Evolutionary conservation across 176 grass and related monocot species (phyloP).

Genomic region (Phyllostachys edulis): DNA sequence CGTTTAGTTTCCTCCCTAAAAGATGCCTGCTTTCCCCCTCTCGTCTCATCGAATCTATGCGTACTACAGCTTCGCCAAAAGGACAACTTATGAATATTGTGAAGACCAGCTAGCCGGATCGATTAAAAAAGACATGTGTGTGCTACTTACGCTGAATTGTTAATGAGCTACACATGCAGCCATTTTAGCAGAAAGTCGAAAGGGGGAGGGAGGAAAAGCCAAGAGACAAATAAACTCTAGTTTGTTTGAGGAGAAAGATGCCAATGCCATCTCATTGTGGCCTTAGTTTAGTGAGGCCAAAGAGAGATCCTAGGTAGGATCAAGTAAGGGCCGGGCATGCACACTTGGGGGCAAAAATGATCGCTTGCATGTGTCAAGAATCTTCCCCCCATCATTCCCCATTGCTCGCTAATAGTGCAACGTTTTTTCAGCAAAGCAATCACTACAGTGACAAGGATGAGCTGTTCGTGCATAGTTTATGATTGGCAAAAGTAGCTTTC

Average conservation of each 20-base stretch:
- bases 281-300: conserved; percentile 34
- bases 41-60: conserved; percentile 40
- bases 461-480: conserved; percentile 51
- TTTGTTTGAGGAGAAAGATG: conserved; percentile 30
- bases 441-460: conserved; percentile 40
- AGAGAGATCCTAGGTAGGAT: conserved; percentile 42
- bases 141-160: conserved; percentile 42
- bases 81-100: conserved; percentile 34
- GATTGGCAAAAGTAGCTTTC: conserved; percentile 39
- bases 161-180: conserved; percentile 54
- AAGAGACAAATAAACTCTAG: conserved; percentile 40
- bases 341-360: conserved; percentile 42
- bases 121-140: conserved; percentile 40
- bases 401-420: conserved; percentile 20
- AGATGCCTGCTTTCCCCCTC: conserved; percentile 36
- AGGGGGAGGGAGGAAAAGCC: conserved; percentile 29
- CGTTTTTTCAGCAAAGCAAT: conserved; percentile 47
- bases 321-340: conserved; percentile 7
- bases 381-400: conserved; percentile 47
- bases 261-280: conserved; percentile 50
- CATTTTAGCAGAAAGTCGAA: conserved; percentile 61
- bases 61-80: conserved; percentile 44
- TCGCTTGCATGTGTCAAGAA: conserved; percentile 67
- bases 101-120: conserved; percentile 22
- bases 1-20: conserved; percentile 28